Conservation (phyloP, 169 alveolate genomes). For the Cytauxzoon felis region DNA sequence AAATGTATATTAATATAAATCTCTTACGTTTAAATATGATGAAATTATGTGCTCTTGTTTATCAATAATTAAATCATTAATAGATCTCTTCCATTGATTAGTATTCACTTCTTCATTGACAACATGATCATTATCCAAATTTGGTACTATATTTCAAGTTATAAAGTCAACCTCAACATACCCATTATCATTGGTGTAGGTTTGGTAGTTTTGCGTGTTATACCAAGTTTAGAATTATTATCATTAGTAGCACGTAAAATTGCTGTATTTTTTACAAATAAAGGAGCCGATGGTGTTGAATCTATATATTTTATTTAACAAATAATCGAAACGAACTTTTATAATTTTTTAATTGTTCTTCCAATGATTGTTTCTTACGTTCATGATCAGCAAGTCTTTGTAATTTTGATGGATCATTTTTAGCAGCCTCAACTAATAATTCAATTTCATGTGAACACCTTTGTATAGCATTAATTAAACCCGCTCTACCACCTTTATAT, state of each 20-base stretch:
- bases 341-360: conserved; percentile 28
- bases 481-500: conserved; percentile 15
- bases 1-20: neutral
- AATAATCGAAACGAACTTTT: no score
- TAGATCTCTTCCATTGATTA: neutral
- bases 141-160: neutral
- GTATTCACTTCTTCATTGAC: neutral
- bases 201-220: conserved; percentile 45
- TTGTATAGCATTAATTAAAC: conserved; percentile 51
- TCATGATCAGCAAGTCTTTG: conserved; percentile 35
- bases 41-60: neutral
- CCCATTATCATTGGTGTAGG: conserved; percentile 66
- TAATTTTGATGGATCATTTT: conserved; percentile 40
- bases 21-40: conserved; percentile 7
- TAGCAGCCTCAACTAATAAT: conserved; percentile 41
- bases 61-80: neutral
- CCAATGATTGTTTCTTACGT: conserved; percentile 25
- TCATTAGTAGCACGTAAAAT: conserved; percentile 33
- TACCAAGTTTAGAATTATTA: conserved; percentile 26
- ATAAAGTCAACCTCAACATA: neutral
- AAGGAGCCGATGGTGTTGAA: conserved; percentile 9
- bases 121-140: neutral
- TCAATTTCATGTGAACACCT: conserved; percentile 56
- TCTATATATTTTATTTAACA: no score
- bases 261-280: conserved; percentile 29